Evolutionary conservation across 2,329 filamentous ascomycete genomes (phyloP).

Genomic region (Verticillium nonalfalfae): DNA sequence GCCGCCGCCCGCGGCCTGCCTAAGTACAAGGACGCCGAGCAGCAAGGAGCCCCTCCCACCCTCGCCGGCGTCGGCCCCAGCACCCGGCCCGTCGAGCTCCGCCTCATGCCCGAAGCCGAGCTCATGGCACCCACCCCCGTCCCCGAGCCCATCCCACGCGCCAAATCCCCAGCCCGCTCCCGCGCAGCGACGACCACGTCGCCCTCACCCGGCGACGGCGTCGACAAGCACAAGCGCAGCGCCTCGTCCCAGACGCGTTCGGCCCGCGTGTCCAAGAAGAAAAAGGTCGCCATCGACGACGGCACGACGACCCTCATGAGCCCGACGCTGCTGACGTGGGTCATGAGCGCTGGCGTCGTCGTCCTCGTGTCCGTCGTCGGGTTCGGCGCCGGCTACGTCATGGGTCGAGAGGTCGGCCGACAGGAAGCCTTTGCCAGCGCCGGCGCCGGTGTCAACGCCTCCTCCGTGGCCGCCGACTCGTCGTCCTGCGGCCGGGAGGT

Average conservation of each 20-base stretch:
- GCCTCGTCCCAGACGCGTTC: conserved; percentile 25
- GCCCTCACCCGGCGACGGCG: conserved; percentile 12
- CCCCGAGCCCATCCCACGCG: conserved; percentile 6
- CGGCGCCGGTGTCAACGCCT: conserved; percentile 35
- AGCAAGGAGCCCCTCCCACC: conserved; percentile 16
- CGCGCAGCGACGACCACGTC: conserved; percentile 13
- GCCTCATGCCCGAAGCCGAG: conserved; percentile 55
- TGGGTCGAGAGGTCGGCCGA: conserved; percentile 59
- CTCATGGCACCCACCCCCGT: conserved; percentile 30
- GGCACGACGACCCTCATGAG: conserved; percentile 38
- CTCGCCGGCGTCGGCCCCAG: conserved; percentile 35
- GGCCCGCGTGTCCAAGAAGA: conserved; percentile 51
- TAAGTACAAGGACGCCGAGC: conserved; percentile 49
- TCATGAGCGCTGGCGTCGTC: conserved; percentile 60
- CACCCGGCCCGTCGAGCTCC: conserved; percentile 50
- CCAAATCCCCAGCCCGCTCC: conserved; percentile 22
- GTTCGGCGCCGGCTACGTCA: conserved; percentile 63
- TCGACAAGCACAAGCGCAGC: conserved; percentile 45
- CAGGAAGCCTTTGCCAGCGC: conserved; percentile 47
- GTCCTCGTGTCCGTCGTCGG: conserved; percentile 63
- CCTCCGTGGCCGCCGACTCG: conserved; percentile 27
- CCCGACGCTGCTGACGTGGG: conserved; percentile 58
- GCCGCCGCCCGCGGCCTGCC: conserved; percentile 79
- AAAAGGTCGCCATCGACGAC: conserved; percentile 37
- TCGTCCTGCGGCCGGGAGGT: conserved; percentile 48